phyloP scores from a whole-genome alignment of 257 asterid species.

The Catharanthus roseus region DNA sequence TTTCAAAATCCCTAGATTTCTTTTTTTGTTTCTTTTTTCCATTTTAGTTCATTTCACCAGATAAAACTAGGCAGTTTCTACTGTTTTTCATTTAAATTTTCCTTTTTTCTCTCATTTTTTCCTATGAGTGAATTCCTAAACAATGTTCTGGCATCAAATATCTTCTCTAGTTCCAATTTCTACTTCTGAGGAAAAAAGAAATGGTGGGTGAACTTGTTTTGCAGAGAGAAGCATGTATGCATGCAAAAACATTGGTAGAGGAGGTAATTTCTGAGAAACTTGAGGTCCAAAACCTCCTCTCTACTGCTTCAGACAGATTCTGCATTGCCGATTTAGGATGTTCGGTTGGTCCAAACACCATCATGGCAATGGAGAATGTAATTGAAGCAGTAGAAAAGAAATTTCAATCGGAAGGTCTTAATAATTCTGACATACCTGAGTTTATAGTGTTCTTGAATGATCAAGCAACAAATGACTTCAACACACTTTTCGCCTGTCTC shows the following conservation, averaged over 20 bases:
- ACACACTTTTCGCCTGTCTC: conserved; percentile 11
- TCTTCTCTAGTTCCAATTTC: too few relatives aligned
- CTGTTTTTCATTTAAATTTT: too few relatives aligned
- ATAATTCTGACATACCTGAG: background rate
- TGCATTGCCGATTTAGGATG: background rate
- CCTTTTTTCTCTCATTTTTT: too few relatives aligned
- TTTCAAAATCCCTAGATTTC: background rate
- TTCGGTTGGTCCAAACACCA: background rate
- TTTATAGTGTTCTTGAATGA: conserved; percentile 23
- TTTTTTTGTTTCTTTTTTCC: too few relatives aligned
- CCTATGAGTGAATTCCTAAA: too few relatives aligned
- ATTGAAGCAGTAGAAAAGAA: too few relatives aligned
- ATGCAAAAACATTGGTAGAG: background rate
- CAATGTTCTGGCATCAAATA: too few relatives aligned
- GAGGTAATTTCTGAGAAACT: background rate
- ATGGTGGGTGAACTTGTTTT: background rate
- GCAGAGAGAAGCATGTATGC: background rate
- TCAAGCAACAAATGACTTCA: conserved; percentile 21
- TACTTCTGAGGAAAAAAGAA: background rate
- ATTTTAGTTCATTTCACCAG: too few relatives aligned
- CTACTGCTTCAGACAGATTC: background rate
- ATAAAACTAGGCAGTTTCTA: too few relatives aligned
- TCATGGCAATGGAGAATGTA: background rate
- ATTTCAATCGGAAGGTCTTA: background rate
- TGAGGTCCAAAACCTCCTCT: background rate